Conservation (phyloP, 805 yeast species). For the Metschnikowia chrysomelidarum region DNA sequence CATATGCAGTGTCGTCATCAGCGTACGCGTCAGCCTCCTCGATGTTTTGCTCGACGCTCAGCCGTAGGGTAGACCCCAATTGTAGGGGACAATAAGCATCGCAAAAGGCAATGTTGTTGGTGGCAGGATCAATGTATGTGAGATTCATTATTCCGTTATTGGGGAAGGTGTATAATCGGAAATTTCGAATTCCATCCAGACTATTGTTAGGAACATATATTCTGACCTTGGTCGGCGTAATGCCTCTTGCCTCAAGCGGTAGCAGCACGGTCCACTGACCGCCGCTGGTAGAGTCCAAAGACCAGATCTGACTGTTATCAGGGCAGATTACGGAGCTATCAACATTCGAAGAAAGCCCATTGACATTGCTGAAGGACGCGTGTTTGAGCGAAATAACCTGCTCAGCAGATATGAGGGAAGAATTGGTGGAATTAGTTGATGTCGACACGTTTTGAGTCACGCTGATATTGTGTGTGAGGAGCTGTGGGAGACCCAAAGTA, state of each 20-base stretch:
- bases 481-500: conserved; percentile 53
- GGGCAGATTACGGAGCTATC: conserved; percentile 58
- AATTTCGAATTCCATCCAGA: conserved; percentile 53
- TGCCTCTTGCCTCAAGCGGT: conserved; percentile 46
- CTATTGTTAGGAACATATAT: conserved; percentile 57
- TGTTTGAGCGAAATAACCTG: conserved; percentile 59
- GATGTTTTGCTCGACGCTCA: conserved; percentile 25
- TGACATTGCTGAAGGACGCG: conserved; percentile 52
- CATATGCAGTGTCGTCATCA: conserved; percentile 29
- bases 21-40: conserved; percentile 15
- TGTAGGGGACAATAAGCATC: conserved; percentile 88
- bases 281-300: conserved; percentile 40
- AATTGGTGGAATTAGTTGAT: conserved; percentile 41
- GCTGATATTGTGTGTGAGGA: conserved; percentile 38
- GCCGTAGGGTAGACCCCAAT: conserved; percentile 34
- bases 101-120: conserved; percentile 59
- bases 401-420: conserved; percentile 47
- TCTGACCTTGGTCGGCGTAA: conserved; percentile 67
- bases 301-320: conserved; percentile 50
- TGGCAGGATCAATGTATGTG: conserved; percentile 73
- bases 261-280: conserved; percentile 68
- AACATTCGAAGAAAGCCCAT: conserved; percentile 30
- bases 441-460: conserved; percentile 21
- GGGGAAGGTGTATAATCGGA: conserved; percentile 75
- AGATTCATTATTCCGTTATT: conserved; percentile 89